Conservation (phyloP, 2,329 filamentous ascomycete species). For the Xylariaceae sp. region DNA sequence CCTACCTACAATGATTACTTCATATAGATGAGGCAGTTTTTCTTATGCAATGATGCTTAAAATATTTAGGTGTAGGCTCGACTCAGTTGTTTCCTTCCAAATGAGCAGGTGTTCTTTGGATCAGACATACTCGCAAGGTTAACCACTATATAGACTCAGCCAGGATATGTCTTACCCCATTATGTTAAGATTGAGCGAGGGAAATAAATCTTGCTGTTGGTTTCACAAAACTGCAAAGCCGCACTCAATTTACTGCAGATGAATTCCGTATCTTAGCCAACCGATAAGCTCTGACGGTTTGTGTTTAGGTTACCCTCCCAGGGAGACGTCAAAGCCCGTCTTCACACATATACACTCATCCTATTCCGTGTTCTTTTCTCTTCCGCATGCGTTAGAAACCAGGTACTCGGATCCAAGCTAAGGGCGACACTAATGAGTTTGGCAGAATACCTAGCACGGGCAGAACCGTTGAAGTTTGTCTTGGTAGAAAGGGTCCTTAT, state of each 20-base stretch:
- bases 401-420: background rate
- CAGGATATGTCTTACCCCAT: background rate
- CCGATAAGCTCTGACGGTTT: background rate
- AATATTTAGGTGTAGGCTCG: background rate
- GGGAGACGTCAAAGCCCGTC: background rate
- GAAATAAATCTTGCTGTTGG: background rate
- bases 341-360: background rate
- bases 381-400: background rate
- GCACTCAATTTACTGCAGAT: background rate
- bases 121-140: too few relatives aligned
- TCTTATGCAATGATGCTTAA: background rate
- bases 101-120: background rate
- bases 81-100: too few relatives aligned
- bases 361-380: background rate
- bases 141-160: too few relatives aligned
- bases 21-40: slow-evolving; percentile 33
- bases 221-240: background rate
- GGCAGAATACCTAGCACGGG: background rate
- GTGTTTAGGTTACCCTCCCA: background rate
- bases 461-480: background rate
- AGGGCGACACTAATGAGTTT: too few relatives aligned
- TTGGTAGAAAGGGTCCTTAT: background rate
- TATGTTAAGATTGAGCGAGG: slow-evolving; percentile 3
- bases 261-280: background rate
- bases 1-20: slow-evolving; percentile 12